A percentile compares a stretch with the other conserved stretches of the same genome.
phyloP scores from a whole-genome alignment of 352 stramenopile genomes.

The Elongisporangium anandrum region DNA sequence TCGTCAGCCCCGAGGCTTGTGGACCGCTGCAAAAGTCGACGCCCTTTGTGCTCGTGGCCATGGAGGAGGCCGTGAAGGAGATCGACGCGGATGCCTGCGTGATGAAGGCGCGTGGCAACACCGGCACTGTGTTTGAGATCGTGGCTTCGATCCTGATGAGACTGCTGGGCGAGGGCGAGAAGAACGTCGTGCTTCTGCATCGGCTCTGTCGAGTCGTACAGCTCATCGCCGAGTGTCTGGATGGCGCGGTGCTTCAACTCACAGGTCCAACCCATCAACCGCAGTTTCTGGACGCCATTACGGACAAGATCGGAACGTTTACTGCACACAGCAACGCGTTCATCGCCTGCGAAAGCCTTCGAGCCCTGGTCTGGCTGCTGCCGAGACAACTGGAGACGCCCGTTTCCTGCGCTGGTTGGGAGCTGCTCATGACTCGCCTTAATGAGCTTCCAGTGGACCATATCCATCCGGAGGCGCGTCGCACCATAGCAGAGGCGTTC shows the following conservation, averaged over 20 bases:
- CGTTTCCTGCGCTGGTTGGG: constrained; percentile 22
- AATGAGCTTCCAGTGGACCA: constrained; percentile 35
- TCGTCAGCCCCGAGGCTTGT: constrained; percentile 18
- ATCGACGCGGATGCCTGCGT: constrained; percentile 33
- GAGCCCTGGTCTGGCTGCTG: constrained; percentile 71
- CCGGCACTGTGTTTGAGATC: constrained; percentile 56
- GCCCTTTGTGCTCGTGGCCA: constrained; percentile 38
- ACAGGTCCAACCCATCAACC: constrained; percentile 30
- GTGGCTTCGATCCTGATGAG: constrained; percentile 30
- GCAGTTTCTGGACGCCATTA: constrained; percentile 51
- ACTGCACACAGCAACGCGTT: constrained; percentile 44
- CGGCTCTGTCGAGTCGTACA: constrained; percentile 43
- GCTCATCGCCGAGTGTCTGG: constrained; percentile 47
- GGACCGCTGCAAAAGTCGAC: constrained; percentile 13
- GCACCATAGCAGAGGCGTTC: constrained; percentile 56
- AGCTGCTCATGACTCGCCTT: constrained; percentile 39
- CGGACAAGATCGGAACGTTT: constrained; percentile 33
- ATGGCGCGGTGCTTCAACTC: constrained; percentile 40
- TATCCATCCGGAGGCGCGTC: constrained; percentile 43
- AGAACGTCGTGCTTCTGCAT: constrained; percentile 35
- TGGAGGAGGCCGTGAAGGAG: constrained; percentile 55
- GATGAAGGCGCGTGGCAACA: constrained; percentile 35
- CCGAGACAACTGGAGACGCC: constrained; percentile 18
- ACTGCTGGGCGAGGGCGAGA: constrained; percentile 19
- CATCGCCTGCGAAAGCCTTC: constrained; percentile 50